These are phyloP conservation scores for Nicotiana knightiana DNA, from an alignment of 257 asterid genomes.

Conservation along the genomic window DNA sequence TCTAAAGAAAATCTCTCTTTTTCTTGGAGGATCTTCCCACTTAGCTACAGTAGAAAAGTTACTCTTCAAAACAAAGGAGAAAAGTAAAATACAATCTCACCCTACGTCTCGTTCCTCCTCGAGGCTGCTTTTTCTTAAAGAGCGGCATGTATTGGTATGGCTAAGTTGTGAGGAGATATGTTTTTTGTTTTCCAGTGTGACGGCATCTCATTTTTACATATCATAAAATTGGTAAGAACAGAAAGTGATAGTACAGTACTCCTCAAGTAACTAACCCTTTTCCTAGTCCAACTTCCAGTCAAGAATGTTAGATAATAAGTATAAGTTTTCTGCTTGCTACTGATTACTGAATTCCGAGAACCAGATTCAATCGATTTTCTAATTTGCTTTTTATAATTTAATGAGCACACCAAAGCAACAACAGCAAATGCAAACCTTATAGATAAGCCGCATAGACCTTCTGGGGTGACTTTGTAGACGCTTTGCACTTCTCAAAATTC, in stretches of 20 bases:
- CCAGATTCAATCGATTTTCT: not conserved
- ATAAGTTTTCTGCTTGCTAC: not conserved
- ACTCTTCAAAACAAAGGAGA: not conserved
- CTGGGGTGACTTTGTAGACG: slow-evolving; percentile 8
- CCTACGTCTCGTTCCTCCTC: not conserved
- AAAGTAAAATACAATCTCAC: not conserved
- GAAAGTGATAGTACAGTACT: not conserved
- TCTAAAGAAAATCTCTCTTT: not conserved
- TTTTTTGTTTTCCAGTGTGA: not conserved
- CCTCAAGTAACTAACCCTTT: not conserved
- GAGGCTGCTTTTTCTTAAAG: not conserved
- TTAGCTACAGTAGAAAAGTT: not conserved
- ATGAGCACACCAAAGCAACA: not conserved
- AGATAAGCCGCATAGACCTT: slow-evolving; percentile 17
- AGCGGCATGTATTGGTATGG: not conserved
- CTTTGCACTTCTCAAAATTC: slow-evolving; percentile 25
- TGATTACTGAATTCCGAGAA: not conserved
- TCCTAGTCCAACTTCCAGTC: not conserved
- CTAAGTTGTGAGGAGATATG: not conserved
- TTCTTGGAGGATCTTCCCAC: not conserved
- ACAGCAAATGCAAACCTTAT: slow-evolving; percentile 9
- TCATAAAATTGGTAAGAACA: not conserved
- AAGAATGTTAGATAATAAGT: not conserved
- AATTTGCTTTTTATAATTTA: not conserved
- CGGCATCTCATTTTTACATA: not conserved